A percentile compares a stretch with the other conserved stretches of the same genome.
phyloP scores from a whole-genome alignment of 371 early-diverging fungal genomes.

The Gilbertella persicaria region DNA sequence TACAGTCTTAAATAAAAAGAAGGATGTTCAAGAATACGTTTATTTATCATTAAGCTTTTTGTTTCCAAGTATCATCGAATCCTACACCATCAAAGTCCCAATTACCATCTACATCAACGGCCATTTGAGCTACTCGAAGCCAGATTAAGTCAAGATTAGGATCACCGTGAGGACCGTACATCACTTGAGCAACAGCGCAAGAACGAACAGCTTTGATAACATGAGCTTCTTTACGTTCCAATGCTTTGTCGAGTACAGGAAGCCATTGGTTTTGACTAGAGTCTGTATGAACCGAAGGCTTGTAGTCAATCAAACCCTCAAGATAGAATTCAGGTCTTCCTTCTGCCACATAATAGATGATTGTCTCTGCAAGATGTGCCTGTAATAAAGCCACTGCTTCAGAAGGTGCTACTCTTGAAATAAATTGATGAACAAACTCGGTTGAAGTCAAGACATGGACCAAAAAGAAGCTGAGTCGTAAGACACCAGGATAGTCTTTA shows the following conservation, averaged over 20 bases:
- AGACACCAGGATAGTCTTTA: slow-evolving; percentile 21
- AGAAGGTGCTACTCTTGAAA: slow-evolving; percentile 29
- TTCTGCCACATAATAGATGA: slow-evolving; percentile 39
- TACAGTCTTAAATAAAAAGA: slow-evolving; percentile 17
- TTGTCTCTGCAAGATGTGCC: slow-evolving; percentile 34
- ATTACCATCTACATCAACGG: slow-evolving; percentile 33
- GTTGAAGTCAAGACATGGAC: slow-evolving; percentile 61
- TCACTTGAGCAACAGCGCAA: slow-evolving; percentile 42
- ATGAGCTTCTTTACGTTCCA: slow-evolving; percentile 54
- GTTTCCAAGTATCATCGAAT: slow-evolving; percentile 36
- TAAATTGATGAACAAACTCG: slow-evolving; percentile 47
- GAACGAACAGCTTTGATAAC: slow-evolving; percentile 55
- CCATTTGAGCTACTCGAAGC: slow-evolving; percentile 43
- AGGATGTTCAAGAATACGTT: not conserved
- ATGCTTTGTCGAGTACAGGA: slow-evolving; percentile 39
- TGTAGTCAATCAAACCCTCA: slow-evolving; percentile 35
- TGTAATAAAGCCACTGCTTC: slow-evolving; percentile 43
- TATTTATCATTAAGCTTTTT: not conserved
- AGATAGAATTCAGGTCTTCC: slow-evolving; percentile 48
- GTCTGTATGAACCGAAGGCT: slow-evolving; percentile 4
- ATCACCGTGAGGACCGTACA: slow-evolving; percentile 34
- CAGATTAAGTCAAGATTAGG: slow-evolving; percentile 16
- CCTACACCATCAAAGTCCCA: slow-evolving; percentile 49
- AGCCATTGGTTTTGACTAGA: slow-evolving; percentile 49
- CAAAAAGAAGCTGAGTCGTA: slow-evolving; percentile 47